Conservation (phyloP, 352 stramenopile species). For the Phytophthora lateralis region DNA sequence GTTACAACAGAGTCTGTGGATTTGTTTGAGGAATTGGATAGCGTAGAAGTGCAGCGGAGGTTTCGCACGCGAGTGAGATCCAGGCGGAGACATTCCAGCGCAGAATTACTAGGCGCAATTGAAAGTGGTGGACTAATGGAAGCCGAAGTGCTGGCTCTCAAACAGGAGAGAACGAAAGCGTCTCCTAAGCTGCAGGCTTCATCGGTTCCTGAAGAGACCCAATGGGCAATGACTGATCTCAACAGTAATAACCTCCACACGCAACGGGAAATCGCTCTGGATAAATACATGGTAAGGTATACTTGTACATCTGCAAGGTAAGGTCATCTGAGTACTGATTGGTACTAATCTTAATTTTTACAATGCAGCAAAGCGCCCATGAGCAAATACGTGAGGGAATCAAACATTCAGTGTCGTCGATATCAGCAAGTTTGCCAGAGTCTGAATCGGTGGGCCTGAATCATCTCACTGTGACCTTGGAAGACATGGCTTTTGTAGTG, state of each 20-base stretch:
- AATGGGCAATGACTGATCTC: conserved; percentile 17
- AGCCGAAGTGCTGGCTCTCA: conserved; percentile 35
- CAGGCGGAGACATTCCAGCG: conserved; percentile 56
- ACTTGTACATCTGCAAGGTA: background rate
- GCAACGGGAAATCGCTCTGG: conserved; percentile 64
- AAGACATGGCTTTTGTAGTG: conserved; percentile 82
- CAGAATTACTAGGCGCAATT: conserved; percentile 68
- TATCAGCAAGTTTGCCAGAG: conserved; percentile 34
- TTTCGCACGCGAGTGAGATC: conserved; percentile 16
- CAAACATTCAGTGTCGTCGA: conserved; percentile 40
- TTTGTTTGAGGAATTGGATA: conserved; percentile 37
- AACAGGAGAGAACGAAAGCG: conserved; percentile 21
- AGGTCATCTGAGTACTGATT: conserved; percentile 6
- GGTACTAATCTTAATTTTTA: conserved; percentile 13
- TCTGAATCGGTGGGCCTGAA: conserved; percentile 42
- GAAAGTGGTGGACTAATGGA: conserved; percentile 59
- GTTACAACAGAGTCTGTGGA: conserved; percentile 25
- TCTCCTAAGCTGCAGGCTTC: conserved; percentile 23
- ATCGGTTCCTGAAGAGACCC: conserved; percentile 33
- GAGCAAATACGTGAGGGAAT: conserved; percentile 67
- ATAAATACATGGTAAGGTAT: conserved; percentile 79
- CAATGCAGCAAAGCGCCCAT: conserved; percentile 60
- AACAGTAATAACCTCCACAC: conserved; percentile 45
- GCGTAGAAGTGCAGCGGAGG: conserved; percentile 20
- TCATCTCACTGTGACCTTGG: conserved; percentile 50